Evolutionary conservation across 2,329 filamentous ascomycete species (phyloP).

Genomic region (Aspergillus chevalieri): DNA sequence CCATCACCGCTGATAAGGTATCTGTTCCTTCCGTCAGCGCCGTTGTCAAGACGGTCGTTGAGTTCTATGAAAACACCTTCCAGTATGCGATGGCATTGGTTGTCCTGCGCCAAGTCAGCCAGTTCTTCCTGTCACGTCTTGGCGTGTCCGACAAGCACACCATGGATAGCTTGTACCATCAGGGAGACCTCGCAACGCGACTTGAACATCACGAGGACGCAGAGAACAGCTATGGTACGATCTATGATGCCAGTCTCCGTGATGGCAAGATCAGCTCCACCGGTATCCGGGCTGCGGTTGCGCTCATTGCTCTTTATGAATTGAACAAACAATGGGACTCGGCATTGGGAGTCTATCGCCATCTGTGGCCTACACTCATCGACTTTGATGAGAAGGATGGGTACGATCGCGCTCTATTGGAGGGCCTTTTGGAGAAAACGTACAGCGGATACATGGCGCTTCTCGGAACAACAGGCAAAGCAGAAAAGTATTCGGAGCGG

Average conservation of each 20-base stretch:
- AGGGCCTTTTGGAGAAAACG: constrained; percentile 41
- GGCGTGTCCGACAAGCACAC: constrained; percentile 38
- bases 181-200: constrained; percentile 43
- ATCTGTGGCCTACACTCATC: constrained; percentile 45
- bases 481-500: constrained; percentile 37
- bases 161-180: constrained; percentile 43
- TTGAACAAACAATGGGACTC: constrained; percentile 40
- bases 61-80: constrained; percentile 33
- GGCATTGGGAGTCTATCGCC: constrained; percentile 41
- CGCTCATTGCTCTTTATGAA: constrained; percentile 43
- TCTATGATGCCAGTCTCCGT: constrained; percentile 33
- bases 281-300: constrained; percentile 43
- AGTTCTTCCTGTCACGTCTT: constrained; percentile 25
- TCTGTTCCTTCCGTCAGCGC: constrained; percentile 25
- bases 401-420: constrained; percentile 30
- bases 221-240: constrained; percentile 41
- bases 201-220: constrained; percentile 29
- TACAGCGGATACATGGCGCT: constrained; percentile 45
- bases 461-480: constrained; percentile 39
- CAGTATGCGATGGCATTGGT: constrained; percentile 28
- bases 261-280: constrained; percentile 28
- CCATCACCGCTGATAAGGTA: constrained; percentile 25
- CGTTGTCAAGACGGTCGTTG: constrained; percentile 30
- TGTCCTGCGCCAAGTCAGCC: constrained; percentile 26
- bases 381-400: constrained; percentile 36